These are phyloP conservation scores for Apiospora arundinis DNA, from an alignment of 2,329 filamentous ascomycete species.

Conservation along the genomic window DNA sequence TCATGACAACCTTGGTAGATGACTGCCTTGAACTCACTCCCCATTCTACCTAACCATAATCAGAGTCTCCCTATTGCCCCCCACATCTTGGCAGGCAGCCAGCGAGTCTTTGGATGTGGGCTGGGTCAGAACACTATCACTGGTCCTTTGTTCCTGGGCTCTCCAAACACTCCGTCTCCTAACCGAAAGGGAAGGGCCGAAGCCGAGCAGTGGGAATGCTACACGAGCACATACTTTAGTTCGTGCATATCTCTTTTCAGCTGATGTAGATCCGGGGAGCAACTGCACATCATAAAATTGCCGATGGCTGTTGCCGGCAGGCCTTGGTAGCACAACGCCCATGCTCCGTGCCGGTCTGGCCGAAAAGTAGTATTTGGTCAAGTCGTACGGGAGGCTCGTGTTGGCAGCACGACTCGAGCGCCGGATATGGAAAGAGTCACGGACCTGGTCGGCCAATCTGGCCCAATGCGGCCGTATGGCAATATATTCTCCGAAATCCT, in stretches of 20 bases:
- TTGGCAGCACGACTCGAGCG: not conserved
- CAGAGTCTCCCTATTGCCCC: not conserved
- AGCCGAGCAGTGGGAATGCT: not conserved
- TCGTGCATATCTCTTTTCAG: not conserved
- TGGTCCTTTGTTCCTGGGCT: not conserved
- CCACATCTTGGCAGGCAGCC: not conserved
- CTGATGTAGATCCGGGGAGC: not conserved
- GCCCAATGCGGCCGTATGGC: slow-evolving; percentile 13
- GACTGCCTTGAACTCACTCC: no score
- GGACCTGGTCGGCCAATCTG: not conserved
- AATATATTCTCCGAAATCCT: slow-evolving; percentile 16
- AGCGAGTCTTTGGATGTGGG: not conserved
- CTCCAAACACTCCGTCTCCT: not conserved
- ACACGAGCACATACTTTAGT: not conserved
- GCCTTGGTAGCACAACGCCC: not conserved
- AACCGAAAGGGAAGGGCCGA: not conserved
- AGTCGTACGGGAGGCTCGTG: not conserved
- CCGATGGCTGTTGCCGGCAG: slow-evolving; percentile 4
- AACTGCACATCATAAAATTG: not conserved
- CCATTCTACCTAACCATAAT: no score
- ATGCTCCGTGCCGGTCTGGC: not conserved
- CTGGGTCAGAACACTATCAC: not conserved
- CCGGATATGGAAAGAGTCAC: not conserved
- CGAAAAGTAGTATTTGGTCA: not conserved
- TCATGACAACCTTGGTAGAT: no score